Base-by-base conservation (phyloP, 2,329 filamentous ascomycete species). In the Aspergillus piperis region DNA sequence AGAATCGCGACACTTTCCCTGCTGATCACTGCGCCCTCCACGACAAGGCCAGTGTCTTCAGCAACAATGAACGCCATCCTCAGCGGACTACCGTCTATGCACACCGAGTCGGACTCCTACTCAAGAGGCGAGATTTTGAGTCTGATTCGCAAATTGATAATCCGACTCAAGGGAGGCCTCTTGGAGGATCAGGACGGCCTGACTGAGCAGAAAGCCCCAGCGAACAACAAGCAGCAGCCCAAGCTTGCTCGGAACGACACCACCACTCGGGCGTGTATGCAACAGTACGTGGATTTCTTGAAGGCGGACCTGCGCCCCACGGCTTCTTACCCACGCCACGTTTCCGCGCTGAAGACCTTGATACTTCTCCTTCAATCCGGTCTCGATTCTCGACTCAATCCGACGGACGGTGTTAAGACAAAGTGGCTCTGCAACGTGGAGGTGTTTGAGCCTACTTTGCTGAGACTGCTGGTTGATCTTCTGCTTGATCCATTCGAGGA, bases 401-500 rank as follows among this genome's bases (percentile, higher is more conserved):
- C 68, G 7, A 60, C 70, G 11, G 83, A 82, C 3, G 74, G 78
- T 27, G 79, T 80, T 36, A 77, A 82, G 57, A 66, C 77, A 3
- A 76, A 74, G 36, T 87, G 85, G 84, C 77, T 79, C 3, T 80
- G 82, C 60, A 70, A 76, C 19, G 59, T 84, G 11, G 71, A 77
- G 2, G 73, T 86, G 3, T 75, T 83, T 17, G 64, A 69, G 7
- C 61, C 71, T 2, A 70, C 60, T 30, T 65, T 79, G 42, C 71
- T 78, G 41, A 68, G 89, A 51, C 80, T 88, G 4, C 79, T 98
- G 6, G 79, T 93, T 13, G 92, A 96, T 73, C 84, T 96, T 21
- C 77, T 96, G 7, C 82, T 96, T 71, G 91, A 99, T 68, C 91
- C 94, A 0, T 99, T 96, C 70, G 95, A 98, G 59, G 95, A 99